Conservation (phyloP, 1,284 basidiomycete genomes). For the Vanrija sp. region DNA sequence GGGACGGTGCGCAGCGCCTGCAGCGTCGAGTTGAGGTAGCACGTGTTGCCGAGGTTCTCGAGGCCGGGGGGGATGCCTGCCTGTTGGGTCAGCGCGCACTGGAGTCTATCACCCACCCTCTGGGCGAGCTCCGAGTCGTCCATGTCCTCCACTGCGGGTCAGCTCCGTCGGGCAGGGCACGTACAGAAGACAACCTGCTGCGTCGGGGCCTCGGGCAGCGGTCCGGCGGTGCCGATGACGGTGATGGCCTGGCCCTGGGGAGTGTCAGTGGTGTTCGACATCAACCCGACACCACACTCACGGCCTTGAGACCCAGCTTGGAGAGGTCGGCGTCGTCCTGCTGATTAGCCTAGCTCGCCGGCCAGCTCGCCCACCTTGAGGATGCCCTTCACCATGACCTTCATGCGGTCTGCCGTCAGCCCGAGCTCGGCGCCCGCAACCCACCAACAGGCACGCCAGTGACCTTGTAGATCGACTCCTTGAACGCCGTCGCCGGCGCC, state of each 20-base stretch:
- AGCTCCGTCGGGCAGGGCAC: slow-evolving; percentile 47
- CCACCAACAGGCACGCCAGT: slow-evolving; percentile 71
- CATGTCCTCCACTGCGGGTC: slow-evolving; percentile 63
- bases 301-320: slow-evolving; percentile 75
- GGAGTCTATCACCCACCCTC: slow-evolving; percentile 56
- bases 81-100: slow-evolving; percentile 36
- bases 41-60: slow-evolving; percentile 43
- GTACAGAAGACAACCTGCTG: slow-evolving; percentile 67
- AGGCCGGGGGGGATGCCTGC: slow-evolving; percentile 54
- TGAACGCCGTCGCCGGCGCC: slow-evolving; percentile 63
- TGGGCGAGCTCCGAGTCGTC: slow-evolving; percentile 73
- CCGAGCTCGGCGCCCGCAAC: background rate
- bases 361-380: slow-evolving; percentile 26
- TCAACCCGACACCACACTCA: slow-evolving; percentile 43
- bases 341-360: background rate
- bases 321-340: slow-evolving; percentile 81
- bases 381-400: slow-evolving; percentile 91
- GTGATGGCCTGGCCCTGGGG: slow-evolving; percentile 57
- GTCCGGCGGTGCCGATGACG: slow-evolving; percentile 84
- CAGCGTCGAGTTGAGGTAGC: slow-evolving; percentile 90
- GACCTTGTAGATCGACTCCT: slow-evolving; percentile 70
- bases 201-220: slow-evolving; percentile 79
- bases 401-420: slow-evolving; percentile 71
- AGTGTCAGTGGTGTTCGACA: background rate
- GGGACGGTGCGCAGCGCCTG: slow-evolving; percentile 89